A percentile compares a stretch with the other conserved stretches of the same genome.
phyloP scores from a whole-genome alignment of 208 protist genomes.

The Leishmania major region DNA sequence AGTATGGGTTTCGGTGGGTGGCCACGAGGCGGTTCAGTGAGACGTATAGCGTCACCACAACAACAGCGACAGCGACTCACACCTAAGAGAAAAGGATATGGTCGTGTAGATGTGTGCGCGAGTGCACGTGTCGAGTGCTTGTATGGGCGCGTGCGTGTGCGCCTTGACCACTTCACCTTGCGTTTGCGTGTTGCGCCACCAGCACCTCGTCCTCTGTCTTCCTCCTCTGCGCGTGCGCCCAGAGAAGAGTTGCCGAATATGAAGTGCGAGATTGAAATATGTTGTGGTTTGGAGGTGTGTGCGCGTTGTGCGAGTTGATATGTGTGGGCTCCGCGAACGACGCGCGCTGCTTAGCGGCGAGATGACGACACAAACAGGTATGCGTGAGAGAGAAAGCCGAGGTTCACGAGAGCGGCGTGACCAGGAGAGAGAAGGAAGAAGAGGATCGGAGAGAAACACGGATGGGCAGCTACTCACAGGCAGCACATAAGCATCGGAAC shows the following conservation, averaged over 20 bases:
- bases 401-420: background rate
- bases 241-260: background rate
- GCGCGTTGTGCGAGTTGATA: background rate
- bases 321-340: background rate
- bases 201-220: background rate
- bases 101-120: background rate
- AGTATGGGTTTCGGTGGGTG: background rate
- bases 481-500: background rate
- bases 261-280: background rate
- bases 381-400: background rate
- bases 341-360: background rate
- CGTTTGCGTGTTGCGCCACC: background rate
- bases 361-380: background rate
- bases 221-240: background rate
- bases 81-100: background rate
- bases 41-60: background rate
- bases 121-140: background rate
- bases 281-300: background rate
- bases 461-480: background rate
- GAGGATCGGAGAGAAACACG: background rate
- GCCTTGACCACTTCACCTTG: background rate
- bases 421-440: background rate
- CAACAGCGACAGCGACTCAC: background rate
- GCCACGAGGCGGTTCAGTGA: background rate
- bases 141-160: background rate